Conservation (phyloP, 2,329 filamentous ascomycete species). For the Myriangium duriaei region DNA sequence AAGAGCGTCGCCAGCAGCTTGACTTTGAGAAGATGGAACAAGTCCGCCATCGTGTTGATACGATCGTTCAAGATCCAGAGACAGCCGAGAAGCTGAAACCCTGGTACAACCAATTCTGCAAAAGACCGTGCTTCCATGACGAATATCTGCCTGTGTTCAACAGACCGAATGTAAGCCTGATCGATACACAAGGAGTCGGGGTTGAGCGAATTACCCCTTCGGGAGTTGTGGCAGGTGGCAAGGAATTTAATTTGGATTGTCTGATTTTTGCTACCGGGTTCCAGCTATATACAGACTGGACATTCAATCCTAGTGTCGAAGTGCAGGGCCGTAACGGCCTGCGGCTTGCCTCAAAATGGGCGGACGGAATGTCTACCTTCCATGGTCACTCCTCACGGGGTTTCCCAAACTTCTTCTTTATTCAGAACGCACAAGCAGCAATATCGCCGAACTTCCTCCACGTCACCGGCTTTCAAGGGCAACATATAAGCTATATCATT, state of each 20-base stretch:
- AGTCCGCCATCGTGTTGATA: constrained; percentile 34
- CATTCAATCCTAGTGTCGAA: constrained; percentile 17
- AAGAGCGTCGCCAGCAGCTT: no score
- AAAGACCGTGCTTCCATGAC: constrained; percentile 50
- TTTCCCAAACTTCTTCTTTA: constrained; percentile 48
- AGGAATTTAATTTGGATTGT: constrained; percentile 37
- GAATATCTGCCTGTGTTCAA: constrained; percentile 49
- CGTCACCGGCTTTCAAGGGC: no score
- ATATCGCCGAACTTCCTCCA: no score
- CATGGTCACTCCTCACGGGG: constrained; percentile 37
- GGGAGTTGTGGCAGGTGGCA: constrained; percentile 36
- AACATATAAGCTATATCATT: no score
- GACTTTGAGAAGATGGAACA: constrained; percentile 33
- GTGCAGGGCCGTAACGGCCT: constrained; percentile 31
- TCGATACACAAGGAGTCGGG: constrained; percentile 48
- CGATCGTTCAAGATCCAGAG: constrained; percentile 38
- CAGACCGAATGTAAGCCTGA: constrained; percentile 41
- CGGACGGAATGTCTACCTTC: constrained; percentile 34
- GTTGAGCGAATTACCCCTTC: constrained; percentile 33
- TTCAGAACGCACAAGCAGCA: no score
- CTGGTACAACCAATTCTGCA: constrained; percentile 51
- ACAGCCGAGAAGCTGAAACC: constrained; percentile 43
- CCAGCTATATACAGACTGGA: constrained; percentile 17
- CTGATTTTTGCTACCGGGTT: constrained; percentile 38
- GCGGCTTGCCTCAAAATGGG: constrained; percentile 35